Evolutionary conservation across 495 filamentous ascomycete species (phyloP).

Genomic region (Aspergillus asperescens): DNA sequence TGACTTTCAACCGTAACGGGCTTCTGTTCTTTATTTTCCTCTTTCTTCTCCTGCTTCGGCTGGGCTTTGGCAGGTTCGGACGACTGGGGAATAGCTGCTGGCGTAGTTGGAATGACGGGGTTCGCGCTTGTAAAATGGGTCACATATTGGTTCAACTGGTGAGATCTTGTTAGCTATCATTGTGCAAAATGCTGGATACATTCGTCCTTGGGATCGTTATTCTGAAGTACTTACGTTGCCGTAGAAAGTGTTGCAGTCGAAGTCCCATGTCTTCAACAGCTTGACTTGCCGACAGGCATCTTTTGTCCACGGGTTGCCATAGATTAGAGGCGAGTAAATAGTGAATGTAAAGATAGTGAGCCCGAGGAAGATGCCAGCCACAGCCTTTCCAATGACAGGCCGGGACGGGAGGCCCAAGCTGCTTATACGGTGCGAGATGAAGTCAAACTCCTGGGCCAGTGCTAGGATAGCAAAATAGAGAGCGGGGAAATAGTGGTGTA

Average conservation of each 20-base stretch:
- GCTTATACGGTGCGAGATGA: constrained; percentile 63
- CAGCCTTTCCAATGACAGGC: constrained; percentile 65
- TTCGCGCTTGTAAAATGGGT: constrained; percentile 25
- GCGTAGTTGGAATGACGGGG: constrained; percentile 26
- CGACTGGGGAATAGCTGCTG: constrained; percentile 15
- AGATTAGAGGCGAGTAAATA: constrained; percentile 80
- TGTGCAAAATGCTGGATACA: constrained; percentile 21
- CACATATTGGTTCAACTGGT: constrained; percentile 41
- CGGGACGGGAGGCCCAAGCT: constrained; percentile 61
- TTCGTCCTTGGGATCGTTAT: constrained; percentile 32
- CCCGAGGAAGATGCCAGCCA: constrained; percentile 65
- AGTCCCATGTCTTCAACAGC: constrained; percentile 87
- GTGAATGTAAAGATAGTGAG: constrained; percentile 71
- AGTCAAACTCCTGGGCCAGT: constrained; percentile 85
- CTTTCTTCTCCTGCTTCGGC: constrained; percentile 17
- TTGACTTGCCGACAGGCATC: constrained; percentile 79
- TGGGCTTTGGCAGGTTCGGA: constrained; percentile 17
- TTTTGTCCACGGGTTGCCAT: constrained; percentile 92
- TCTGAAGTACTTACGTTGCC: constrained; percentile 67
- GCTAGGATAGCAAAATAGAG: constrained; percentile 91
- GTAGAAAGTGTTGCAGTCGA: constrained; percentile 91
- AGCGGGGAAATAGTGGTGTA: constrained; percentile 96
- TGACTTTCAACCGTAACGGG: constrained; percentile 19
- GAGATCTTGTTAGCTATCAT: constrained; percentile 21
- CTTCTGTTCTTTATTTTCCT: constrained; percentile 12